These are phyloP conservation scores for Hypoxylon sp. DNA, from an alignment of 2,329 filamentous ascomycete species.

Conservation along the genomic window DNA sequence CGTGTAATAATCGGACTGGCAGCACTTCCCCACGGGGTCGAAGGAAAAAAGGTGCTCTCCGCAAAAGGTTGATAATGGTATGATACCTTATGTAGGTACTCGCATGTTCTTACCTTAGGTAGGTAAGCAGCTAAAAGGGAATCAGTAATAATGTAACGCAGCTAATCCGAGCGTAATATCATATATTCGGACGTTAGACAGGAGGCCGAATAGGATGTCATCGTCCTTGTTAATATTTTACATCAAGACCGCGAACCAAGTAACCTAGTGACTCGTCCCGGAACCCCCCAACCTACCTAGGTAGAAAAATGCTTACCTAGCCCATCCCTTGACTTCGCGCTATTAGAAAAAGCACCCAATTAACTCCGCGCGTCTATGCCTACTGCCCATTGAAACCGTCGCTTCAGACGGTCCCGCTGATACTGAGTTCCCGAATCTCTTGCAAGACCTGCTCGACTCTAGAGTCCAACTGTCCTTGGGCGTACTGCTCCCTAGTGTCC, in stretches of 20 bases:
- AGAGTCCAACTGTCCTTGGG: slow-evolving; percentile 89
- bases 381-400: background rate
- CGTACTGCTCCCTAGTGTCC: slow-evolving; percentile 95
- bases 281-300: too few relatives aligned
- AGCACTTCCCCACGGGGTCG: too few relatives aligned
- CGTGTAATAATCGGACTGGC: too few relatives aligned
- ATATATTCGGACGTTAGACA: slow-evolving; percentile 22
- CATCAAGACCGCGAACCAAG: slow-evolving; percentile 23
- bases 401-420: slow-evolving; percentile 74
- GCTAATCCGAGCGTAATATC: background rate
- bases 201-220: slow-evolving; percentile 22
- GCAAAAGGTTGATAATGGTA: too few relatives aligned
- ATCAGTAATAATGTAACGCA: background rate
- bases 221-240: slow-evolving; percentile 24
- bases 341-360: background rate
- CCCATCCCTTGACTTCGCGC: background rate
- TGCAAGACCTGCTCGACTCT: slow-evolving; percentile 95
- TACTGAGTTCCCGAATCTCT: slow-evolving; percentile 96
- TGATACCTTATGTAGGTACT: too few relatives aligned
- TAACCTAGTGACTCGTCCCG: slow-evolving; percentile 11
- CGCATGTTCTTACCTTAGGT: too few relatives aligned
- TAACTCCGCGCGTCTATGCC: slow-evolving; percentile 26
- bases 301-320: slow-evolving; percentile 26
- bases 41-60: too few relatives aligned
- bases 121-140: background rate